Percentiles rank a stretch among this genome's conserved stretches.
Evolutionary conservation across 2,329 filamentous ascomycete genomes (phyloP).

Genomic region (Sclerotinia nivalis): DNA sequence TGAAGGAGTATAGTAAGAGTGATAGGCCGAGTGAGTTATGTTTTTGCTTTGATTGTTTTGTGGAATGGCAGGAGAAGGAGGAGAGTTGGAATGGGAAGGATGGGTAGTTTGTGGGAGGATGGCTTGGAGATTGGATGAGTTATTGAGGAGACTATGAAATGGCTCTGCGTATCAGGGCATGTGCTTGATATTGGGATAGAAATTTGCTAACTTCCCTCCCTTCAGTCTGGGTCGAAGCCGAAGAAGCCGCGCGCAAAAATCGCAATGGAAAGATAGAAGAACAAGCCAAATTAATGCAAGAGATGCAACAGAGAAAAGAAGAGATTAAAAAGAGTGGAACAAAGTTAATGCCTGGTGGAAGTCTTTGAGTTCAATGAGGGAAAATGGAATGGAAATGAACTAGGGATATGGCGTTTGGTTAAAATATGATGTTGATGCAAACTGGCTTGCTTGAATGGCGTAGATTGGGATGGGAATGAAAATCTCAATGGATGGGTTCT

Average conservation of each 20-base stretch:
- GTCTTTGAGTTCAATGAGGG: slow-evolving; percentile 27
- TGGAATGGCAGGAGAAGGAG: not conserved
- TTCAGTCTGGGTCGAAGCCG: slow-evolving; percentile 50
- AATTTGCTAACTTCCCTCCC: not conserved
- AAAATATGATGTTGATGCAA: not conserved
- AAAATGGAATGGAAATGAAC: not conserved
- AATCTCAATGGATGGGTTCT: not conserved
- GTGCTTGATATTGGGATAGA: not conserved
- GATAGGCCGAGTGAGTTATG: slow-evolving; percentile 78
- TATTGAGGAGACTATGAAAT: no score
- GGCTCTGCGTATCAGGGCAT: no score
- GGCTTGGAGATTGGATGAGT: not conserved
- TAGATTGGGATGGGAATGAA: not conserved
- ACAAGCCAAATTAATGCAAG: slow-evolving; percentile 43
- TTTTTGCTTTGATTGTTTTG: not conserved
- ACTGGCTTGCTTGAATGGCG: not conserved
- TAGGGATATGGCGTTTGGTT: slow-evolving; percentile 20
- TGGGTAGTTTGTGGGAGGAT: not conserved
- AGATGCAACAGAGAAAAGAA: slow-evolving; percentile 46
- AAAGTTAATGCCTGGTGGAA: slow-evolving; percentile 33
- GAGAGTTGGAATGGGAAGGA: not conserved
- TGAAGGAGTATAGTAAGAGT: slow-evolving; percentile 89
- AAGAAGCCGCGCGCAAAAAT: slow-evolving; percentile 44
- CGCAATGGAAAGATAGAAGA: slow-evolving; percentile 43
- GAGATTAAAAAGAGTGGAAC: slow-evolving; percentile 44